These are phyloP conservation scores for Solanum sejunctum DNA, from an alignment of 257 asterid genomes.

Conservation along the genomic window DNA sequence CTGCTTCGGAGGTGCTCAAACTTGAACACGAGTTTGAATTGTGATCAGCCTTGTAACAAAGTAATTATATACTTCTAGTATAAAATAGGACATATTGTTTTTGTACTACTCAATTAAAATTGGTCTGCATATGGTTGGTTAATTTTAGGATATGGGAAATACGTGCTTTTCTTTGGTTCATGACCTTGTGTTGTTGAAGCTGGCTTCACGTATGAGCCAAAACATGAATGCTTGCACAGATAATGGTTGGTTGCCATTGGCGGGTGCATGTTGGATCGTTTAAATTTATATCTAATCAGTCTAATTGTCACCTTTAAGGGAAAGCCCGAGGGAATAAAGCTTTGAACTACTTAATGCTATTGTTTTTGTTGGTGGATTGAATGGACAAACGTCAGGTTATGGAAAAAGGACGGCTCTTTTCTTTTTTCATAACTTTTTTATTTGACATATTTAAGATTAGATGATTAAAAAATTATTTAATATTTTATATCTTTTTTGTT, in stretches of 20 bases:
- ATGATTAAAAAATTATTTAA: too few relatives aligned
- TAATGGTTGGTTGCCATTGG: neutral
- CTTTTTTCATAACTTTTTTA: too few relatives aligned
- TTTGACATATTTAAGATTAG: too few relatives aligned
- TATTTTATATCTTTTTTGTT: neutral
- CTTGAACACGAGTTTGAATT: conserved; percentile 80
- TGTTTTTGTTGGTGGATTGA: neutral
- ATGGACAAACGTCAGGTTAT: too few relatives aligned
- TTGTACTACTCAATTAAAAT: too few relatives aligned
- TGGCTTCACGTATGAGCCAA: neutral
- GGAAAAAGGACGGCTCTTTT: neutral
- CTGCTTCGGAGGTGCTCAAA: conserved; percentile 73
- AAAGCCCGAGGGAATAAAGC: too few relatives aligned
- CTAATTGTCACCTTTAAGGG: too few relatives aligned
- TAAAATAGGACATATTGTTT: too few relatives aligned
- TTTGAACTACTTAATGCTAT: neutral
- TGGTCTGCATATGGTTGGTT: neutral
- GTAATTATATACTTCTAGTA: neutral
- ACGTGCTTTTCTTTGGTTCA: neutral
- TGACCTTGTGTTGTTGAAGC: neutral
- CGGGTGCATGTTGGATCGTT: too few relatives aligned
- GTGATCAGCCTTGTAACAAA: conserved; percentile 10
- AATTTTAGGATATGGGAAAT: neutral
- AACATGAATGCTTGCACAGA: neutral
- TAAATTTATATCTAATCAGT: too few relatives aligned